These are phyloP conservation scores for Venturiaceae sp. DNA, from an alignment of 2,329 filamentous ascomycete genomes.

Conservation along the genomic window DNA sequence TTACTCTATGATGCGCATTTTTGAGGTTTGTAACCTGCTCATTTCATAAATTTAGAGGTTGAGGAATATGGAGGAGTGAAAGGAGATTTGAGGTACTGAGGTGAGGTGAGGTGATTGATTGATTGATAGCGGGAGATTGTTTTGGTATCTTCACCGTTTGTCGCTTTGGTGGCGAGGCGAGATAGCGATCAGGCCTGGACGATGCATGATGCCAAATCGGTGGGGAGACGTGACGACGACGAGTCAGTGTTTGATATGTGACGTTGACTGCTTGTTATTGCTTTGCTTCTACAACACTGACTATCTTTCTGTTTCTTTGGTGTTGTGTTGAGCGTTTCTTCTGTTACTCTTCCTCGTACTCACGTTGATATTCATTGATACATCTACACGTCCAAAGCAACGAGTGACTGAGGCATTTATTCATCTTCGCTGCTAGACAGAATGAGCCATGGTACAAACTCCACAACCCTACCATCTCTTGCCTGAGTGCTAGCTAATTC, in stretches of 20 bases:
- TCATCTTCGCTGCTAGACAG: neutral
- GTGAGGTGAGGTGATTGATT: neutral
- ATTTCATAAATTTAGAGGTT: neutral
- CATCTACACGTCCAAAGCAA: neutral
- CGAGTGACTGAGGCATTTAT: neutral
- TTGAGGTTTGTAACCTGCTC: too few species aligned
- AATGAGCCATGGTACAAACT: constrained; percentile 2
- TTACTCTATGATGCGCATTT: too few species aligned
- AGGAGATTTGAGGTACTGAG: too few species aligned
- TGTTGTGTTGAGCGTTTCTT: too few species aligned
- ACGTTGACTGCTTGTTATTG: neutral
- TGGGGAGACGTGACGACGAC: neutral
- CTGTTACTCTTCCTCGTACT: too few species aligned
- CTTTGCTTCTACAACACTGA: neutral
- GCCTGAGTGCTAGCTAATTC: neutral
- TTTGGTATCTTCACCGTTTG: too few species aligned
- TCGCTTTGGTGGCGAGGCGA: neutral
- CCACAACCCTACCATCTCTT: neutral
- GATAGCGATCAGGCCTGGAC: neutral
- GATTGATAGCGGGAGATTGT: neutral
- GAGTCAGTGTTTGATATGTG: neutral
- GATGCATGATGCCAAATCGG: neutral
- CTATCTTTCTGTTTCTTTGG: neutral
- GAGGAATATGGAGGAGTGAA: neutral
- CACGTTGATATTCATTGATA: neutral